Percentiles rank a stretch among this genome's conserved stretches.
Conservation (phyloP, 2,329 filamentous ascomycete genomes). For the Alternaria triticina region DNA sequence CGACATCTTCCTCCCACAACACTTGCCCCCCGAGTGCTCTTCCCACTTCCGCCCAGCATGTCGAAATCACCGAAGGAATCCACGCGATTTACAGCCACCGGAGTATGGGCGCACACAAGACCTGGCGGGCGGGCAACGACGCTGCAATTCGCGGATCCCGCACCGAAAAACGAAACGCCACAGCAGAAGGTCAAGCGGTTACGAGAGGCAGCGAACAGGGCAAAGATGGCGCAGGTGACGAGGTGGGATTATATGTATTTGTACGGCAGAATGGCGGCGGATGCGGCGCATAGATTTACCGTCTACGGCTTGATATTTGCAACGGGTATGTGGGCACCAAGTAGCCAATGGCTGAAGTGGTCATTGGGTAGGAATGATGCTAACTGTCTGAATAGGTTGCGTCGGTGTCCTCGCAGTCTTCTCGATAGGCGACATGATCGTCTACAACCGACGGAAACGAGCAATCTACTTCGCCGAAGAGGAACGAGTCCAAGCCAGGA, state of each 20-base stretch:
- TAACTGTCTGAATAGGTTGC: constrained; percentile 55
- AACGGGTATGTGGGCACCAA: constrained; percentile 56
- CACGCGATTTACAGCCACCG: constrained; percentile 76
- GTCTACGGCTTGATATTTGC: constrained; percentile 66
- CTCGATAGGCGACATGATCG: constrained; percentile 69
- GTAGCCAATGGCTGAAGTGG: constrained; percentile 16
- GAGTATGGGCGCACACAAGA: constrained; percentile 73
- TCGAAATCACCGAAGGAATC: constrained; percentile 78
- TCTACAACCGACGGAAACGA: constrained; percentile 71
- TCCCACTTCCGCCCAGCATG: constrained; percentile 41
- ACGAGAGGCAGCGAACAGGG: constrained; percentile 55
- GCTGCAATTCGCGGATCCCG: constrained; percentile 49
- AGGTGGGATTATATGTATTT: constrained; percentile 57
- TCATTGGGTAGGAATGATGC: not conserved
- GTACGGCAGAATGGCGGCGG: constrained; percentile 55
- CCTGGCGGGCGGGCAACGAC: constrained; percentile 51
- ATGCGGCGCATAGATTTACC: constrained; percentile 66
- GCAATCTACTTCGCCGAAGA: constrained; percentile 65
- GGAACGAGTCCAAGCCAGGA: constrained; percentile 52
- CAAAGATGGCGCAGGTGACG: constrained; percentile 58
- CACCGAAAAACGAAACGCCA: constrained; percentile 57
- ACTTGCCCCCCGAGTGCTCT: constrained; percentile 3
- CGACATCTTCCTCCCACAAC: constrained; percentile 15
- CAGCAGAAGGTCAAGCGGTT: constrained; percentile 61
- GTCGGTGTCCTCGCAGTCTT: constrained; percentile 67